These are phyloP conservation scores for Caryopteris hybrid DNA, from an alignment of 305 asterid species.

Conservation along the genomic window DNA sequence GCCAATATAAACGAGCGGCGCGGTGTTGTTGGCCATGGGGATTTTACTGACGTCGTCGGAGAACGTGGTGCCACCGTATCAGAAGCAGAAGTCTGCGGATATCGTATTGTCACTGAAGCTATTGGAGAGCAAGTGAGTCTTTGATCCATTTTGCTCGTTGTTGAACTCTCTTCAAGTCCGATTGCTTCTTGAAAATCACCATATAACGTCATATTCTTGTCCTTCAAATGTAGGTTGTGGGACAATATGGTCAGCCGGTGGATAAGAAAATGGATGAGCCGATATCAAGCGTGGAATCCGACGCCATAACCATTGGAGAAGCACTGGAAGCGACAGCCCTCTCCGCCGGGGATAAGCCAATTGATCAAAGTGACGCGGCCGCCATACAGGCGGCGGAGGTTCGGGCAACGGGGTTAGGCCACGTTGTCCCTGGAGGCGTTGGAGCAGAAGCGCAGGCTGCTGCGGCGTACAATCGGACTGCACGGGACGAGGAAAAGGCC, in stretches of 20 bases:
- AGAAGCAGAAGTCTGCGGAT: conserved; percentile 38
- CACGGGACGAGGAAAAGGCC: conserved; percentile 35
- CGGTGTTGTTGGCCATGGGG: conserved; percentile 38
- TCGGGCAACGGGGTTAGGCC: conserved; percentile 43
- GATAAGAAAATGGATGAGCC: conserved; percentile 8
- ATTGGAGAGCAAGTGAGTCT: conserved; percentile 50
- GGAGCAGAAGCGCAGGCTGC: conserved; percentile 49
- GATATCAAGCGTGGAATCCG: not conserved
- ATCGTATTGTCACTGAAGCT: conserved; percentile 48
- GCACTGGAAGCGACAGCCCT: conserved; percentile 55
- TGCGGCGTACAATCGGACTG: conserved; percentile 26
- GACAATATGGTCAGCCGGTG: conserved; percentile 28
- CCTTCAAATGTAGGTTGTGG: conserved; percentile 30
- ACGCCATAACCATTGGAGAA: conserved; percentile 43
- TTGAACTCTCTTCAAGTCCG: not conserved
- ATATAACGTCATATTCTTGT: too few species aligned
- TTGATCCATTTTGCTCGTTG: not conserved
- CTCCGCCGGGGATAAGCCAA: conserved; percentile 36
- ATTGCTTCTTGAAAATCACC: too few species aligned
- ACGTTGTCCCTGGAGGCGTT: conserved; percentile 38
- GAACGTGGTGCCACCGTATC: conserved; percentile 45
- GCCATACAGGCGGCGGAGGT: conserved; percentile 57
- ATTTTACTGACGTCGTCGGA: conserved; percentile 20
- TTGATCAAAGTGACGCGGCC: conserved; percentile 42
- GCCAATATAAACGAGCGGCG: conserved; percentile 38